Base-by-base conservation (phyloP, 2,329 filamentous ascomycete genomes). In the Thielaviopsis ethacetica region DNA sequence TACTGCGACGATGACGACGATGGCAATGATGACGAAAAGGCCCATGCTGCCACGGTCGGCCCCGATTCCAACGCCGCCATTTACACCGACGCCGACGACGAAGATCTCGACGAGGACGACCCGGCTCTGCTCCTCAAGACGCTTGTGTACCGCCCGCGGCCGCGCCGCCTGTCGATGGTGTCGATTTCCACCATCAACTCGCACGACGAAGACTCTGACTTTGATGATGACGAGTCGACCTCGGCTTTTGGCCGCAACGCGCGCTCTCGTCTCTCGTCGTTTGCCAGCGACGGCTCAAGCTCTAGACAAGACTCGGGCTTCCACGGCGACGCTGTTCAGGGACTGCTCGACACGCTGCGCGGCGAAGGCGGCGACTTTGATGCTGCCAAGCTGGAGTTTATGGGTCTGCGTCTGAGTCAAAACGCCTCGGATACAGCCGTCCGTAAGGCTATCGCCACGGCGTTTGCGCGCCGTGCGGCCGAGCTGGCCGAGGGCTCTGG, bases 381-480 rank as follows among this genome's bases (percentile, higher is more conserved):
- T 66, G 77, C 76, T 2, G 80, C 82, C 55, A 89, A 91, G 68
- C 80, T 97, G 38, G 93, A 98, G 69, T 86, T 98, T 63, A 95
- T 91, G 75, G 88, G 89, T 53, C 77, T 97, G n/a, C 85, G 91
- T 12, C 88, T 98, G 70, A 86, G 85, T 58, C 88, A 87, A 66
- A 89, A 97, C 66, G 93, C 93, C 2, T 91, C 89, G 0, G 91
- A 95, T 67, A 80, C 85, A 63, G 86, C 93, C 70, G 88, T 97
- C 66, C 87, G 91, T 52, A 84, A 85, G 38, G 90, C 93, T 17
- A 84, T 97, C 24, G 88, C 88, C 2, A 82, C 85, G 1, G 87
- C 91, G 0, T 91, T 97, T 68, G 86, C 88, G 66, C 88, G 87
- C 66, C 85, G 86, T 60, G 85, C 91, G 53, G 79, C 83, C 5